Conservation (phyloP, 78 protist genomes). For the Tieghemostelium lacteum region DNA sequence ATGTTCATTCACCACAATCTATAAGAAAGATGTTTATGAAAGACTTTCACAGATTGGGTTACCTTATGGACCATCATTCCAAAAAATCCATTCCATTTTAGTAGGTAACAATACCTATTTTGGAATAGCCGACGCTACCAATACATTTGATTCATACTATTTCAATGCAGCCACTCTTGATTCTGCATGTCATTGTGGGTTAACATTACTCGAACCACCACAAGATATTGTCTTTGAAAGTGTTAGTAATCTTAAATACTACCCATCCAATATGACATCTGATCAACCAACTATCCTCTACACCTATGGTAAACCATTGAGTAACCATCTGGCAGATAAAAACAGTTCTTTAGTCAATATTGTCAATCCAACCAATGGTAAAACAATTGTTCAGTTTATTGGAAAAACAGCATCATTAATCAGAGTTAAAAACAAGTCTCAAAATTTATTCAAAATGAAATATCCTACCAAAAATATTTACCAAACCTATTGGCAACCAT, state of each 20-base stretch:
- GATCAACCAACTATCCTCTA: not conserved
- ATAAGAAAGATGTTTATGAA: constrained; percentile 1
- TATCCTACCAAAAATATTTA: constrained; percentile 1
- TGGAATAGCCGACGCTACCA: not conserved
- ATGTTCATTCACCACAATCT: constrained; percentile 1
- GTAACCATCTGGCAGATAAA: not conserved
- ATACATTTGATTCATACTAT: not conserved
- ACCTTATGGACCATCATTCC: not conserved
- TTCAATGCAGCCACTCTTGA: constrained; percentile 5
- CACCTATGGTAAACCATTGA: not conserved
- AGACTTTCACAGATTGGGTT: not conserved
- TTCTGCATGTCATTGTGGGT: not conserved
- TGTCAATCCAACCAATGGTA: too few species aligned
- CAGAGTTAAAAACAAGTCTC: not conserved
- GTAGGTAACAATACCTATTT: not conserved
- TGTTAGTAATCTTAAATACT: not conserved
- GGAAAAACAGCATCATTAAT: not conserved
- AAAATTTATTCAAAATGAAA: not conserved
- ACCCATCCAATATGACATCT: constrained; percentile 9
- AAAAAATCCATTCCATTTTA: not conserved
- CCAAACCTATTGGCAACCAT: not conserved
- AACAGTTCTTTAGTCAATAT: not conserved
- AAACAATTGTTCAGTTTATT: not conserved
- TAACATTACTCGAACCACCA: not conserved
- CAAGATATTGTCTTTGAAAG: constrained; percentile 6